Conservation (phyloP, 305 asterid species). For the Solanum hybrid region DNA sequence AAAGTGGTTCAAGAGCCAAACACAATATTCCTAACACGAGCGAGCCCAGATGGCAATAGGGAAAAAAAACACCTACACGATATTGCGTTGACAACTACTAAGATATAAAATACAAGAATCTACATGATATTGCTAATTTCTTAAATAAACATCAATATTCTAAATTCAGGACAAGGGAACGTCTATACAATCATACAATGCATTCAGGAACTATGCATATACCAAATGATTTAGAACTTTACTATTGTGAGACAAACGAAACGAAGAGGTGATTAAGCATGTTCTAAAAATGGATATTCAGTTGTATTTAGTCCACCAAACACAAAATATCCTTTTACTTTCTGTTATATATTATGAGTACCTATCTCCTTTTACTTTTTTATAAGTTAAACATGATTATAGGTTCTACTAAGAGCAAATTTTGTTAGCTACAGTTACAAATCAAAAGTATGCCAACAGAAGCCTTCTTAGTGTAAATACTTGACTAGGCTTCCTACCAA, state of each 20-base stretch:
- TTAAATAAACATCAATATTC: not conserved
- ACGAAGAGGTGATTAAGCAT: not conserved
- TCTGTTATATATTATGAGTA: not conserved
- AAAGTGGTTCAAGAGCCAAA: not conserved
- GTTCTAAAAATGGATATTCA: not conserved
- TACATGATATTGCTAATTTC: not conserved
- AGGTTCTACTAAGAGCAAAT: not conserved
- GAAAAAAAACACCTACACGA: not conserved
- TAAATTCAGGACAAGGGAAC: not conserved
- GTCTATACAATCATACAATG: not conserved
- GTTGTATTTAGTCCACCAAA: not conserved
- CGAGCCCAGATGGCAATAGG: not conserved
- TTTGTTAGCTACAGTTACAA: not conserved
- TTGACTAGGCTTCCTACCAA: not conserved
- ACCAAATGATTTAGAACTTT: not conserved
- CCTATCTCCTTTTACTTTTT: not conserved
- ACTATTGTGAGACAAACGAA: not conserved
- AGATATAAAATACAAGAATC: not conserved
- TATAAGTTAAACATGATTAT: not conserved
- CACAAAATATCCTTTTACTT: not conserved
- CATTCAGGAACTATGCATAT: not conserved
- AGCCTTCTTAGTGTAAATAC: not conserved
- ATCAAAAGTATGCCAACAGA: not conserved
- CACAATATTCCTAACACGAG: not conserved
- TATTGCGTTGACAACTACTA: not conserved